These are phyloP conservation scores for Nemania serpens DNA, from an alignment of 2,329 filamentous ascomycete genomes.

Conservation along the genomic window DNA sequence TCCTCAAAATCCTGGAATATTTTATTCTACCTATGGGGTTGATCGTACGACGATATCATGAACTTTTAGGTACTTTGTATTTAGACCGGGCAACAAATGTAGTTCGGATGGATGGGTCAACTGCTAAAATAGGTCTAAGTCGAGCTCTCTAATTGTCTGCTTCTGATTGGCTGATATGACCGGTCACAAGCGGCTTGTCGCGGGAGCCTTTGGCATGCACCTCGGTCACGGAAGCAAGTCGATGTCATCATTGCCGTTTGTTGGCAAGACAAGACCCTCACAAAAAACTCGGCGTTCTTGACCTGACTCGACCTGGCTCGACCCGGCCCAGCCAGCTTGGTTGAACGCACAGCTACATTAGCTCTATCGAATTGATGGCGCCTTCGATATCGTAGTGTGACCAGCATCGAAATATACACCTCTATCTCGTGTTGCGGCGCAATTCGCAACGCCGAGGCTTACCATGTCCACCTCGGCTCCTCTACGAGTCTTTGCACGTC, in stretches of 20 bases:
- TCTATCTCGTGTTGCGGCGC: neutral
- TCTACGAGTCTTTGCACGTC: conserved; percentile 36
- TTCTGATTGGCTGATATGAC: conserved; percentile 16
- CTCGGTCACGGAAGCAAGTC: neutral
- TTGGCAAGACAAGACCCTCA: conserved; percentile 8
- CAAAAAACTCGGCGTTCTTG: conserved; percentile 1
- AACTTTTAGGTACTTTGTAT: too few species aligned
- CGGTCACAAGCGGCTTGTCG: conserved; percentile 14
- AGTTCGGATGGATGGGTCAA: too few species aligned
- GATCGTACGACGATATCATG: too few species aligned
- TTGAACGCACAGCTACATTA: neutral
- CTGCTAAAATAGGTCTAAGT: neutral
- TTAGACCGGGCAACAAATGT: too few species aligned
- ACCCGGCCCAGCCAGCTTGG: neutral
- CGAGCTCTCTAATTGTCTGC: conserved; percentile 20
- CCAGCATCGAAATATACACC: neutral
- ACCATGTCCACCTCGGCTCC: conserved; percentile 39
- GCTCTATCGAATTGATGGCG: neutral
- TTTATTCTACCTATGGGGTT: too few species aligned
- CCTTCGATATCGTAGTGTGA: neutral
- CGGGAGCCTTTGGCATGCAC: conserved; percentile 3
- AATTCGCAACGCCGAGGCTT: neutral
- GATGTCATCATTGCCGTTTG: conserved; percentile 31
- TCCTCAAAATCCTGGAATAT: too few species aligned
- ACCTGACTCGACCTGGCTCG: neutral